phyloP scores from a whole-genome alignment of 352 stramenopile species.

The Globisporangium cylindrosporum region DNA sequence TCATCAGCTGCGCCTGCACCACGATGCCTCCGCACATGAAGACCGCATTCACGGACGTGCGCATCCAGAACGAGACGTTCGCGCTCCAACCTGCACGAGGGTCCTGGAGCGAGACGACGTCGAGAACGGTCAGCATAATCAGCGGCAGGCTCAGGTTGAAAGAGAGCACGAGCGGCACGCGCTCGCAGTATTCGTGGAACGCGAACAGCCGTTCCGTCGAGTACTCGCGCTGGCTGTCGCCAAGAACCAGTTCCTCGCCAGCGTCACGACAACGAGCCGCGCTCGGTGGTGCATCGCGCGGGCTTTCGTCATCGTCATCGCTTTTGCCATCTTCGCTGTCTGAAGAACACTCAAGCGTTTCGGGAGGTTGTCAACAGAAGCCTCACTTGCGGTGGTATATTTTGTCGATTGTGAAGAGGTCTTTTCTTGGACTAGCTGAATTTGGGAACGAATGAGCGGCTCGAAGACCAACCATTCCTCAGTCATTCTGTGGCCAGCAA shows the following conservation, averaged over 20 bases:
- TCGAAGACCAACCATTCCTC: not conserved
- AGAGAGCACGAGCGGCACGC: not conserved
- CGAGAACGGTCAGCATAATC: not conserved
- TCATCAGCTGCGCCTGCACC: not conserved
- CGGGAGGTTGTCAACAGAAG: not conserved
- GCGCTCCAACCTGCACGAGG: not conserved
- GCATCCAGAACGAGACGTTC: conserved; percentile 1
- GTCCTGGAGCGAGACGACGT: conserved; percentile 6
- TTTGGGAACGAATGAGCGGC: not conserved
- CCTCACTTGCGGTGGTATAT: not conserved
- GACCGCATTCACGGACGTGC: not conserved
- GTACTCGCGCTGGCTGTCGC: not conserved
- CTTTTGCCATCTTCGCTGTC: not conserved
- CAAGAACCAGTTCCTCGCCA: not conserved
- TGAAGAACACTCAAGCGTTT: not conserved
- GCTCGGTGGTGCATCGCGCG: not conserved
- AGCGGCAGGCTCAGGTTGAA: not conserved
- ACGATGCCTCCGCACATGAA: not conserved
- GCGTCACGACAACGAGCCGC: not conserved
- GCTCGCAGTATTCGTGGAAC: not conserved
- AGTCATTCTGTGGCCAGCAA: too few species aligned
- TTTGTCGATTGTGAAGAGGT: too few species aligned
- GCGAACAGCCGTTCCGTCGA: not conserved
- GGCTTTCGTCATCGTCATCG: not conserved
- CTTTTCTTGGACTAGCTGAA: not conserved